Conservation (phyloP, 2,329 filamentous ascomycete species). For the Talaromyces sp. region DNA sequence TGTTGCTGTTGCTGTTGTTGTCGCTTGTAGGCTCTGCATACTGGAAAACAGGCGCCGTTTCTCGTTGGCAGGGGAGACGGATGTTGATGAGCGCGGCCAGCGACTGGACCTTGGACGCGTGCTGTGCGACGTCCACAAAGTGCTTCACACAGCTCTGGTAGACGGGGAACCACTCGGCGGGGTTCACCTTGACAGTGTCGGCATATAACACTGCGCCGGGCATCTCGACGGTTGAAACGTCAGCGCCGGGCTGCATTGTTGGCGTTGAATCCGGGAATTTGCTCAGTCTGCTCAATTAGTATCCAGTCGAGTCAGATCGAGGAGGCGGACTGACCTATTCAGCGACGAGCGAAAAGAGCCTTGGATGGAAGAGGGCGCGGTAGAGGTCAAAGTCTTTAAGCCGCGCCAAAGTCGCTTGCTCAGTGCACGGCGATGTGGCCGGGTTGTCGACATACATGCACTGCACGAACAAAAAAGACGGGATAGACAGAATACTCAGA, state of each 20-base stretch:
- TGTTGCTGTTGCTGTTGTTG: conserved; percentile 14
- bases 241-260: conserved; percentile 3
- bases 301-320: background rate
- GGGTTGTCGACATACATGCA: conserved; percentile 13
- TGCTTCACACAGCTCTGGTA: conserved; percentile 82
- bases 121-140: conserved; percentile 84
- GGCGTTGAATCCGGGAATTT: background rate
- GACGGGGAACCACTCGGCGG: conserved; percentile 85
- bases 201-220: conserved; percentile 10
- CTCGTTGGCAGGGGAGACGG: conserved; percentile 74
- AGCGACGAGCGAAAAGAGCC: background rate
- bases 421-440: conserved; percentile 4
- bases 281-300: background rate
- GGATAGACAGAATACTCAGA: background rate
- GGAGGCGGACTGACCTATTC: conserved; percentile 1
- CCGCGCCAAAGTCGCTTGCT: conserved; percentile 8
- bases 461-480: background rate
- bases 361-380: background rate
- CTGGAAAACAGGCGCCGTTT: conserved; percentile 35
- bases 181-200: conserved; percentile 47
- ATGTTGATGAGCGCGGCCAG: conserved; percentile 91
- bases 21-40: conserved; percentile 27
- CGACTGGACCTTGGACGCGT: conserved; percentile 72
- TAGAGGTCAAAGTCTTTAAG: background rate
- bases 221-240: conserved; percentile 1